Evolutionary conservation across 768 basidiomycete species (phyloP).

Genomic region (Serendipita indica): DNA sequence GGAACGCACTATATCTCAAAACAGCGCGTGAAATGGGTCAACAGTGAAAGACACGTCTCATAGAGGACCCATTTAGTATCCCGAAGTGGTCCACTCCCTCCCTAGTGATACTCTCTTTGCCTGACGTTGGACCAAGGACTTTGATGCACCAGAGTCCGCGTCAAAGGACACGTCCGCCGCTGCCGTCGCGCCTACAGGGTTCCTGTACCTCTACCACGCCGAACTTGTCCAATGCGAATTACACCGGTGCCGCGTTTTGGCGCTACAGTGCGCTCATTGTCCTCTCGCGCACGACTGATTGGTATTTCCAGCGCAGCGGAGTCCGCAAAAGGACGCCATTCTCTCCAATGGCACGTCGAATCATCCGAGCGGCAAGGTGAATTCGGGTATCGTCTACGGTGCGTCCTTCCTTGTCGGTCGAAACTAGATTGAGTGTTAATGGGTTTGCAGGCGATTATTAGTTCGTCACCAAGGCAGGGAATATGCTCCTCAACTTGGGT

Average conservation of each 20-base stretch:
- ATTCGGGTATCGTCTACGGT: slow-evolving; percentile 46
- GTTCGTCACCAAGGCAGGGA: slow-evolving; percentile 30
- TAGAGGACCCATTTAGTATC: not conserved
- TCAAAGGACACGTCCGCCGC: slow-evolving; percentile 13
- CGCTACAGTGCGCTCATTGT: slow-evolving; percentile 24
- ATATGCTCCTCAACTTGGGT: slow-evolving; percentile 9
- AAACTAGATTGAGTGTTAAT: slow-evolving; percentile 7
- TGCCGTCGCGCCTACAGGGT: slow-evolving; percentile 10
- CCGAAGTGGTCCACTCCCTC: not conserved
- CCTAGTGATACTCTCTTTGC: not conserved
- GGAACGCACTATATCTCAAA: no score
- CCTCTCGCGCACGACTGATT: slow-evolving; percentile 31
- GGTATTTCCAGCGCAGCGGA: slow-evolving; percentile 41
- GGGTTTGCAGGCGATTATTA: slow-evolving; percentile 42
- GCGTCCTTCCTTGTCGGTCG: slow-evolving; percentile 43
- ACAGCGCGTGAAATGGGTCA: slow-evolving; percentile 39
- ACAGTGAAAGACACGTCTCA: not conserved
- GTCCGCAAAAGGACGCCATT: slow-evolving; percentile 43
- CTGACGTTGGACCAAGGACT: slow-evolving; percentile 11
- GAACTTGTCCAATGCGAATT: slow-evolving; percentile 8
- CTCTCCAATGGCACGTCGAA: slow-evolving; percentile 55
- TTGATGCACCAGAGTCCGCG: slow-evolving; percentile 11
- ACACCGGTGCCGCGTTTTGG: slow-evolving; percentile 6
- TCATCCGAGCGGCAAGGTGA: slow-evolving; percentile 26
- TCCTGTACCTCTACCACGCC: slow-evolving; percentile 8